A percentile compares a stretch with the other conserved stretches of the same genome.
Conservation (phyloP, 140 eudicot genomes). For the Anethum foeniculum region DNA sequence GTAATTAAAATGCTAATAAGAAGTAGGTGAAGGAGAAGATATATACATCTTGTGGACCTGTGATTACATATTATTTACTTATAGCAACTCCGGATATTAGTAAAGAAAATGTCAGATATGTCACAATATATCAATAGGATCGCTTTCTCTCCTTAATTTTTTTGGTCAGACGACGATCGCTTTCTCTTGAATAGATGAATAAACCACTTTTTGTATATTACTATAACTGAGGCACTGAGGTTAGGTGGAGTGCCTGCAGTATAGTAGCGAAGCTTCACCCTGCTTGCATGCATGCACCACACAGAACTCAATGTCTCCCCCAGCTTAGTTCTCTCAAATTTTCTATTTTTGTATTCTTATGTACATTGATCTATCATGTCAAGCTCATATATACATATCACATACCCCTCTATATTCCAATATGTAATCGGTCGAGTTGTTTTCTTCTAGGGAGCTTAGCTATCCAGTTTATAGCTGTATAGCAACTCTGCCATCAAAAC, state of each 20-base stretch:
- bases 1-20: background rate
- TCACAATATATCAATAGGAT: background rate
- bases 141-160: background rate
- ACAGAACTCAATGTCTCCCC: background rate
- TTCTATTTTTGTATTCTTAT: background rate
- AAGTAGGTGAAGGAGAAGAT: background rate
- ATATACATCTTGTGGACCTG: background rate
- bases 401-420: background rate
- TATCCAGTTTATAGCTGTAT: background rate
- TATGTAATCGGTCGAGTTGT: background rate
- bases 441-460: background rate
- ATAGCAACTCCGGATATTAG: background rate
- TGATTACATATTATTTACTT: background rate
- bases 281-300: constrained; percentile 1
- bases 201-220: too few species aligned
- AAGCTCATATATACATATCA: background rate
- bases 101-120: background rate
- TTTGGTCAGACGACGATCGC: background rate
- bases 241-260: constrained; percentile 5
- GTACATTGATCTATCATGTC: constrained; percentile 11
- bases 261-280: background rate
- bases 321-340: background rate
- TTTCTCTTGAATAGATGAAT: background rate
- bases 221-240: background rate
- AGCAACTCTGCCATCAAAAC: background rate